Percentiles rank a stretch among this genome's conserved stretches.
Conservation (phyloP, 495 filamentous ascomycete genomes). For the Aspergillus kassunensis region DNA sequence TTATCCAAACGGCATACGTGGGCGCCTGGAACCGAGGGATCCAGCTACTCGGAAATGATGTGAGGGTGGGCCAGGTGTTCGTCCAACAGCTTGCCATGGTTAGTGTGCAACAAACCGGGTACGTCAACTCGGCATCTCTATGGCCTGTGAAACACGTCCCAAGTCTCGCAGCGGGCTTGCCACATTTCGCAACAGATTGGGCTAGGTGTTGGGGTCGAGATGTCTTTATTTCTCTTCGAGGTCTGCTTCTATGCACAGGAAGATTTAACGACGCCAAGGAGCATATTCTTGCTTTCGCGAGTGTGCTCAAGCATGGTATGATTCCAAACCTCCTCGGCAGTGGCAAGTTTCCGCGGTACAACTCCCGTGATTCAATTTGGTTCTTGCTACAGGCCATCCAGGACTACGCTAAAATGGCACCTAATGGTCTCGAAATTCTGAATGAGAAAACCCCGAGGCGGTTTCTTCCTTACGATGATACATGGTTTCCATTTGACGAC, state of each 20-base stretch:
- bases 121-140: constrained; percentile 82
- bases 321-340: constrained; percentile 89
- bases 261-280: constrained; percentile 84
- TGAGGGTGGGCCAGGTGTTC: constrained; percentile 79
- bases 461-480: constrained; percentile 95
- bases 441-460: constrained; percentile 73
- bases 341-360: constrained; percentile 89
- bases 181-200: constrained; percentile 93
- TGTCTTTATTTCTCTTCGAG: constrained; percentile 91
- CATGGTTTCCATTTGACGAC: constrained; percentile 80
- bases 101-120: constrained; percentile 82
- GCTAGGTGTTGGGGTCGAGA: constrained; percentile 97
- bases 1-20: constrained; percentile 79
- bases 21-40: constrained; percentile 76
- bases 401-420: constrained; percentile 82
- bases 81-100: constrained; percentile 82
- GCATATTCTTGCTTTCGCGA: constrained; percentile 93
- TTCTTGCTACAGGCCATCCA: constrained; percentile 95
- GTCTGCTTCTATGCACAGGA: constrained; percentile 82
- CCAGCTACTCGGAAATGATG: constrained; percentile 69
- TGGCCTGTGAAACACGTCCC: constrained; percentile 81
- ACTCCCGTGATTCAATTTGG: constrained; percentile 94
- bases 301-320: constrained; percentile 98
- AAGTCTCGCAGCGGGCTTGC: constrained; percentile 86
- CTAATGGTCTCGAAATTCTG: constrained; percentile 70